phyloP scores from a whole-genome alignment of 257 asterid genomes.

The Cynanchum wilfordii region DNA sequence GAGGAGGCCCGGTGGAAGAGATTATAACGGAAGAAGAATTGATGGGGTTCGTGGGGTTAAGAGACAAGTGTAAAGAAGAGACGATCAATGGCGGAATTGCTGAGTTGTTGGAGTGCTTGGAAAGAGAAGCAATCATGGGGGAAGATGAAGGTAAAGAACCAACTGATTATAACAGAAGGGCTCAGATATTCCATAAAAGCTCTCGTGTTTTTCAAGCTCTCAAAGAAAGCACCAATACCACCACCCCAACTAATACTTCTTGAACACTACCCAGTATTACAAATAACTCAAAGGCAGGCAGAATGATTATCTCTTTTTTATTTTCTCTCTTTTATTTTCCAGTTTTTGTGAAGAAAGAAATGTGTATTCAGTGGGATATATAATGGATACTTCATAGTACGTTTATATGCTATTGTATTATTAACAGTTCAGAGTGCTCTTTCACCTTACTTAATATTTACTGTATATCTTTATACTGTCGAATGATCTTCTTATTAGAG shows the following conservation, averaged over 20 bases:
- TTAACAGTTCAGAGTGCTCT: too few relatives aligned
- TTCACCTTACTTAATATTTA: too few relatives aligned
- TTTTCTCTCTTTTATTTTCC: not conserved
- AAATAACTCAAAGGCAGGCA: too few relatives aligned
- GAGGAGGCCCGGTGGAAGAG: constrained; percentile 8
- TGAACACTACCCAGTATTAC: not conserved
- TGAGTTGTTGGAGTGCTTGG: constrained; percentile 73
- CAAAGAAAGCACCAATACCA: constrained; percentile 22
- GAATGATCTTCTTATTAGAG: too few relatives aligned
- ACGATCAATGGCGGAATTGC: constrained; percentile 30
- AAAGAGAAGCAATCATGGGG: constrained; percentile 87
- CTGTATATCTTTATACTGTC: too few relatives aligned
- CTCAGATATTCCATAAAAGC: constrained; percentile 63
- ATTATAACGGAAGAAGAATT: constrained; percentile 33
- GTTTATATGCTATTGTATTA: too few relatives aligned
- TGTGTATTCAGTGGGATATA: too few relatives aligned
- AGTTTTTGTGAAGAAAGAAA: not conserved
- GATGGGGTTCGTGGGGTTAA: constrained; percentile 26
- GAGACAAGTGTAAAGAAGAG: constrained; percentile 39
- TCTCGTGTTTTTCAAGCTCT: constrained; percentile 70
- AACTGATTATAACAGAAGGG: constrained; percentile 68
- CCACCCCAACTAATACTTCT: not conserved
- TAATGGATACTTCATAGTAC: too few relatives aligned
- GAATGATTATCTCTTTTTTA: too few relatives aligned
- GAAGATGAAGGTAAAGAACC: constrained; percentile 72